Base-by-base conservation (phyloP, 2,329 filamentous ascomycete species). In the Aspergillus sojae region DNA sequence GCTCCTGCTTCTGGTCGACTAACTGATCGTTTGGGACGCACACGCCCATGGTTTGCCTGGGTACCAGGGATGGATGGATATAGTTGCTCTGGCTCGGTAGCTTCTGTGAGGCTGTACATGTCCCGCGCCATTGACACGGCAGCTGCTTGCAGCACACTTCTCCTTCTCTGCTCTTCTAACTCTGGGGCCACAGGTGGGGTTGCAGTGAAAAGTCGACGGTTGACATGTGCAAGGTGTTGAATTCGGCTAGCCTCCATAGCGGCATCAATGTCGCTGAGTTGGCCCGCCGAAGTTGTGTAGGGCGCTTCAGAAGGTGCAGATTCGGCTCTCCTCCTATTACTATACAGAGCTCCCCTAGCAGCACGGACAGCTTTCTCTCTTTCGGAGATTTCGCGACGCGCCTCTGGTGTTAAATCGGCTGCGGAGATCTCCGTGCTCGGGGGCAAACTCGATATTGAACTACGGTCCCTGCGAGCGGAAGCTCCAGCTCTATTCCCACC, bases 51-150 rank as follows among this genome's bases (percentile, higher is more conserved):
- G n/a, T 74, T 74, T 52, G 71, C 75, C 32, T 79, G 74, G 34
- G 77, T 73, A 11, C 70, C 73, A 32, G 67, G 64, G 34, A 75
- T 19, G 5, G 75, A 73, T 16, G 70, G 39, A 55, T 56, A 48
- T 30, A 64, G 32, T 45, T 63, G 65, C 5, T 65, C 46, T 50
- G 68, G 68, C 5, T 70, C 72, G 19, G 70, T 73, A 1, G 81
- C 78, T 65, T 83, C 81, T 7, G 88, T 85, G 1, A 85, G 82
- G 12, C 83, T 86, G 74, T 93, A 97, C 88, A 97, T 94, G 69
- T 90, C 88, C 77, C 90, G 91, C 7, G 94, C 93, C 93, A 97
- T 96, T 12, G 91, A 92, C 3, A 97, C 82, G 2, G 94, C 93
- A 23, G 93, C 94, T 34, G 93, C 92, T 67, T 90, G 90, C 3